Base-by-base conservation (phyloP, 306 rosid species). In the Sicyos baderoa region DNA sequence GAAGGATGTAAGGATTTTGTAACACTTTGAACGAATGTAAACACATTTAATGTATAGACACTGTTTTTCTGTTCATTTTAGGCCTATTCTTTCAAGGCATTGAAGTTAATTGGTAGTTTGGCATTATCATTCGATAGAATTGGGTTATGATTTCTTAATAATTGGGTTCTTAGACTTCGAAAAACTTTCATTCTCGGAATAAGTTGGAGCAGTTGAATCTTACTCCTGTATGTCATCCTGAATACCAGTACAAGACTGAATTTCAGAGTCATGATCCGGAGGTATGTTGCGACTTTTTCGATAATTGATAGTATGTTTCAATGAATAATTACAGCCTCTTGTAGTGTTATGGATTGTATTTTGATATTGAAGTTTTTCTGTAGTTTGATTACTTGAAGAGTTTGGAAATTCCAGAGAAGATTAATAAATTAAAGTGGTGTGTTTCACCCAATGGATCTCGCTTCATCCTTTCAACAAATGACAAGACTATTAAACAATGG, bases 221-320 rank as follows among this genome's bases (percentile, higher is more conserved):
- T 11, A 21, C 82, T 21, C 48, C 82, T 22, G 68, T 50, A 0
- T 61, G 44, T 77, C 84, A 72, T 74, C 85, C 88, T 21, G 64
- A 76, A 35, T 84, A 65, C 55, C 87, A 64, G 17, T 86, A 77
- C 66, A 86, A 77, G 82, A 79, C 87, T 2, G 89, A 88, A 68
- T 88, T 84, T 80, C 89, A 86, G 75, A 82, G 91, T 54, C 91
- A 88, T 54, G 85, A 82, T 70, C 91, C 89, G 4, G 95, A 86
- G 89, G 91, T 77, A 72, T 40, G 79, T 42, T 47, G 54, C 27
- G n/a, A 57, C 3, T 72, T 40, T 45, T 57, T 40, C 9, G 59
- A 11, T 45, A 9, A 21, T 72, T 72, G 54, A 72, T 11, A 6
- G 11, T 27, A 3, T 35, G 63, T 53, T 59, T 72, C n/a, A 23